phyloP scores from a whole-genome alignment of 208 protist genomes.

The Wallacemonas rigidus region DNA sequence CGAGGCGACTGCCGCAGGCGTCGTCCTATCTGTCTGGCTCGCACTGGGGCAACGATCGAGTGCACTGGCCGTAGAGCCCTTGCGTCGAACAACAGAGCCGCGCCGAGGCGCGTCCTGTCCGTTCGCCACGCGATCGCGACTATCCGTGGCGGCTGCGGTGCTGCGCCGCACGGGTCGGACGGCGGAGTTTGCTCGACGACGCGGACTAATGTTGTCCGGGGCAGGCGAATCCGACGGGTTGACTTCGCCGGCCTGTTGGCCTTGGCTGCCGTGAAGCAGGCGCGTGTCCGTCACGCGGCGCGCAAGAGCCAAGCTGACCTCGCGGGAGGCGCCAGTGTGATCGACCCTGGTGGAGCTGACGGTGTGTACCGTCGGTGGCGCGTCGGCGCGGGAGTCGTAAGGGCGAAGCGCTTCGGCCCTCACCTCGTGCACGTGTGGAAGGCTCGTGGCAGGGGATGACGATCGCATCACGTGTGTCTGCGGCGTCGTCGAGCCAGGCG shows the following conservation, averaged over 20 bases:
- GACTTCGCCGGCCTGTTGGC: too few species aligned
- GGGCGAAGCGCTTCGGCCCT: not conserved
- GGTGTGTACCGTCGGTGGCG: not conserved
- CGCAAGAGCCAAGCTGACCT: slow-evolving; percentile 3
- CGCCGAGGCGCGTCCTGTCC: not conserved
- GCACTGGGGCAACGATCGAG: not conserved
- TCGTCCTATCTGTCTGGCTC: not conserved
- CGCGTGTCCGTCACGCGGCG: slow-evolving; percentile 5
- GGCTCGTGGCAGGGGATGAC: slow-evolving; percentile 5
- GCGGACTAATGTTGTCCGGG: not conserved
- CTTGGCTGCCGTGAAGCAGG: too few species aligned
- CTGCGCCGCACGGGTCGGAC: not conserved
- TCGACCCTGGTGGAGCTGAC: not conserved
- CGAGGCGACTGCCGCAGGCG: not conserved
- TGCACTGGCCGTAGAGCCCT: not conserved
- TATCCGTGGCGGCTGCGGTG: not conserved
- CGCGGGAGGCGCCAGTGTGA: not conserved
- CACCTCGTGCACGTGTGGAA: slow-evolving; percentile 6
- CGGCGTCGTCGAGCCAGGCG: too few species aligned
- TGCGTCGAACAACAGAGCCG: not conserved
- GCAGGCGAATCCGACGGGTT: not conserved
- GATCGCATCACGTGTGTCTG: not conserved
- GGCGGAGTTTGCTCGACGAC: slow-evolving; percentile 6
- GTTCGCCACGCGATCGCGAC: not conserved
- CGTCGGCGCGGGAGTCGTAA: slow-evolving; percentile 14